Evolutionary conservation across 176 grass and related monocot species (phyloP).

Genomic region (Zizania latifolia): DNA sequence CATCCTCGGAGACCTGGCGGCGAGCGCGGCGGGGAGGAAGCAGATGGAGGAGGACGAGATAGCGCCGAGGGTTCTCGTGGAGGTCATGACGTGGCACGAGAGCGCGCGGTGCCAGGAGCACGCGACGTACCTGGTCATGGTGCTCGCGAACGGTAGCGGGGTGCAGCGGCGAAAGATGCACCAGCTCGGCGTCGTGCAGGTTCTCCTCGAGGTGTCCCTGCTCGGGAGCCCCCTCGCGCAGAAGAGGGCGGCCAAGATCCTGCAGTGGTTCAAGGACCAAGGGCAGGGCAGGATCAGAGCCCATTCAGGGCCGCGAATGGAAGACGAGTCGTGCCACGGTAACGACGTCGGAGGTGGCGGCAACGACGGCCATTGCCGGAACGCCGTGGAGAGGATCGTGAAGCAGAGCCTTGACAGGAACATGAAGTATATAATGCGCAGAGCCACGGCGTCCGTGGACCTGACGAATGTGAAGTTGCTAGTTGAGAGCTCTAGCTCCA

Average conservation of each 20-base stretch:
- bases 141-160: constrained; percentile 45
- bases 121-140: constrained; percentile 66
- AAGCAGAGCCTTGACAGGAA: constrained; percentile 80
- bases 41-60: constrained; percentile 42
- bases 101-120: constrained; percentile 59
- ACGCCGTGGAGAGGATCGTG: constrained; percentile 49
- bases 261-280: constrained; percentile 73
- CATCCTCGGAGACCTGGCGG: constrained; percentile 50
- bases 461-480: constrained; percentile 51
- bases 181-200: constrained; percentile 49
- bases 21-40: constrained; percentile 33
- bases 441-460: constrained; percentile 44
- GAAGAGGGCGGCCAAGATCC: constrained; percentile 61
- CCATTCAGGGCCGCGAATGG: constrained; percentile 58
- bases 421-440: constrained; percentile 58
- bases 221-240: constrained; percentile 56
- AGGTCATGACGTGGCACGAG: constrained; percentile 45
- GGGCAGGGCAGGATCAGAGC: constrained; percentile 19
- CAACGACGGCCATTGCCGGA: not conserved
- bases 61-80: constrained; percentile 46
- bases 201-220: constrained; percentile 54
- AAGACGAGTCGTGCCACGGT: not conserved
- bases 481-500: constrained; percentile 61
- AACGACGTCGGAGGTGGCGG: not conserved
- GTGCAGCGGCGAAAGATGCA: constrained; percentile 34